phyloP scores from a whole-genome alignment of 495 filamentous ascomycete species.

The Halenospora varia region DNA sequence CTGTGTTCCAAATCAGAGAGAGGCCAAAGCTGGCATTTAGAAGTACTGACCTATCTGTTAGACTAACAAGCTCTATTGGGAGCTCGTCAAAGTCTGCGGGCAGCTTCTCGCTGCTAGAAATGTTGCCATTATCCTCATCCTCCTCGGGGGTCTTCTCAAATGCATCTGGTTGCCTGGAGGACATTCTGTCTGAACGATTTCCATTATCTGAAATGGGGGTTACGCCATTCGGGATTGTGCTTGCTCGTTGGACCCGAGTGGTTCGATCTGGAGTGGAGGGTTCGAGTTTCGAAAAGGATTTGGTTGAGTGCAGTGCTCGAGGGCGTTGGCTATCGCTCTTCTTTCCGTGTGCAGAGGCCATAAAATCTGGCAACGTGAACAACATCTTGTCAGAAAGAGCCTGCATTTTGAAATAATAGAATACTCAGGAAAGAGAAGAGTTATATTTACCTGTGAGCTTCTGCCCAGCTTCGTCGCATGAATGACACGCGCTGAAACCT shows the following conservation, averaged over 20 bases:
- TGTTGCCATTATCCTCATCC: slow-evolving; percentile 46
- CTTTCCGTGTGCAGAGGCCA: slow-evolving; percentile 17
- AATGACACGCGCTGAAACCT: slow-evolving; percentile 22
- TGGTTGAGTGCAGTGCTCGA: slow-evolving; percentile 29
- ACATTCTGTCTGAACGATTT: slow-evolving; percentile 19
- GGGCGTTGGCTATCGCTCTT: slow-evolving; percentile 20
- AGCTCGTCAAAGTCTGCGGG: slow-evolving; percentile 76
- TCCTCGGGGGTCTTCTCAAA: slow-evolving; percentile 26
- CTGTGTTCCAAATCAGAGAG: slow-evolving; percentile 34
- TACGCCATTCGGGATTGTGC: slow-evolving; percentile 54
- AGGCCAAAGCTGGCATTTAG: neutral
- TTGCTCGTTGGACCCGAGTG: slow-evolving; percentile 51
- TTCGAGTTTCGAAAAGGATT: slow-evolving; percentile 25
- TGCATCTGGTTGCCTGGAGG: slow-evolving; percentile 11
- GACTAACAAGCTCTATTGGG: slow-evolving; percentile 84
- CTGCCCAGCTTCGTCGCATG: slow-evolving; percentile 19
- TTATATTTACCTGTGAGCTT: slow-evolving; percentile 6
- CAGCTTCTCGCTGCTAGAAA: slow-evolving; percentile 50
- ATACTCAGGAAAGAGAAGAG: neutral
- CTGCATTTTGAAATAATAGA: slow-evolving; percentile 11
- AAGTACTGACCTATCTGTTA: slow-evolving; percentile 73
- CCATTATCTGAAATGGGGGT: slow-evolving; percentile 28
- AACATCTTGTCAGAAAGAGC: slow-evolving; percentile 21
- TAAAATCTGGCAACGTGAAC: slow-evolving; percentile 27
- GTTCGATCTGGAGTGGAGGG: slow-evolving; percentile 35